These are phyloP conservation scores for Cynanchum wilfordii DNA, from an alignment of 257 asterid species.

Conservation along the genomic window DNA sequence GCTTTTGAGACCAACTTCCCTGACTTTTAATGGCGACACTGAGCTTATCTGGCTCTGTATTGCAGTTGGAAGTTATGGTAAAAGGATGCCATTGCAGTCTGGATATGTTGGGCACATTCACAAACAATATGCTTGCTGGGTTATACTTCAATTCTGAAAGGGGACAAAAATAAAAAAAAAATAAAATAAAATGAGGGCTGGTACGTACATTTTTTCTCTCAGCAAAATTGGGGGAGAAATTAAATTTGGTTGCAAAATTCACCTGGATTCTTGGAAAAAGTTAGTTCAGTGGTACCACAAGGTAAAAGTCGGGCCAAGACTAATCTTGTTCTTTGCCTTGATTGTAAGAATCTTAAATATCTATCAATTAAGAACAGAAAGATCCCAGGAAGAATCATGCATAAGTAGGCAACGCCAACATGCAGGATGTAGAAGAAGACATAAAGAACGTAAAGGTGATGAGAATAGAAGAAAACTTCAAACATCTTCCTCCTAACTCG, in stretches of 20 bases:
- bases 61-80: slow-evolving; percentile 37
- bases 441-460: slow-evolving; percentile 43
- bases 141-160: slow-evolving; percentile 32
- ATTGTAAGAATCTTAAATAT: slow-evolving; percentile 52
- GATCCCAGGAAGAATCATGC: slow-evolving; percentile 63
- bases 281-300: slow-evolving; percentile 48
- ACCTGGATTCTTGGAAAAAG: slow-evolving; percentile 65
- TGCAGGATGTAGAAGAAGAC: slow-evolving; percentile 60
- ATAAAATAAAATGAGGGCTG: too few relatives aligned
- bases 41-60: slow-evolving; percentile 31
- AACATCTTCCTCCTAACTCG: slow-evolving; percentile 53
- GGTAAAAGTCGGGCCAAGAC: slow-evolving; percentile 52
- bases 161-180: too few relatives aligned
- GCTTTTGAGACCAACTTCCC: slow-evolving; percentile 48
- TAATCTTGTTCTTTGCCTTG: slow-evolving; percentile 35
- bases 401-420: slow-evolving; percentile 56
- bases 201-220: neutral
- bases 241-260: too few relatives aligned
- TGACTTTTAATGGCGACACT: slow-evolving; percentile 36
- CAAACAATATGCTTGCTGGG: slow-evolving; percentile 39
- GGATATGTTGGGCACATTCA: slow-evolving; percentile 41
- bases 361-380: slow-evolving; percentile 59
- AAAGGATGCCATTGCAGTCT: slow-evolving; percentile 63
- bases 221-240: too few relatives aligned
- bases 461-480: slow-evolving; percentile 52